Evolutionary conservation across 495 filamentous ascomycete species (phyloP).

Genomic region (Trichoderma reesei): DNA sequence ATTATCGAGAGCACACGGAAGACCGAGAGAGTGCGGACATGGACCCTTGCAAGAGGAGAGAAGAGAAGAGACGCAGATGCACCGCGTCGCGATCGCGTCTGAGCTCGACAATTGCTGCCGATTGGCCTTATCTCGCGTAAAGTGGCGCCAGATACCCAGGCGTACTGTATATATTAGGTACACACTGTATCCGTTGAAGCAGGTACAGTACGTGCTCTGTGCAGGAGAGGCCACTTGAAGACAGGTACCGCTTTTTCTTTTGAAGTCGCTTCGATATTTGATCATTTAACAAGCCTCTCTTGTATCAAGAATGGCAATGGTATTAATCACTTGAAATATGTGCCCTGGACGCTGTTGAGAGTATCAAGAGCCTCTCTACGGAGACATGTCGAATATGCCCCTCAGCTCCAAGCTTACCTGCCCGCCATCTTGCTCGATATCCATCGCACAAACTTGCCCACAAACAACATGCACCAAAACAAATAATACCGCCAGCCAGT

Average conservation of each 20-base stretch:
- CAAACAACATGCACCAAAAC: constrained; percentile 3
- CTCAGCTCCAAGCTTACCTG: background rate
- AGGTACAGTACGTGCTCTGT: too few relatives aligned
- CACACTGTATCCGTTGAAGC: background rate
- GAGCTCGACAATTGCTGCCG: background rate
- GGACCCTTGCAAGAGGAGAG: background rate
- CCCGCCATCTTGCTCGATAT: background rate
- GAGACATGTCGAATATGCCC: background rate
- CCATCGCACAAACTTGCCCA: constrained; percentile 9
- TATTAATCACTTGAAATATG: too few relatives aligned
- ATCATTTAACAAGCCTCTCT: too few relatives aligned
- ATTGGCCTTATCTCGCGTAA: background rate
- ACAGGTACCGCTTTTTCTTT: background rate
- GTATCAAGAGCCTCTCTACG: background rate
- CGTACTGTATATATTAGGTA: background rate
- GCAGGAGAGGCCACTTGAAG: too few relatives aligned
- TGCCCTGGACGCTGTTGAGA: background rate
- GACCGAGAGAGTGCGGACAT: background rate
- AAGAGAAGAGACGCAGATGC: background rate
- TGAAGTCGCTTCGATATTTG: too few relatives aligned
- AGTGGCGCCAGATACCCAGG: background rate
- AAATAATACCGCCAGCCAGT: background rate
- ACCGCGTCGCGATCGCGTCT: constrained; percentile 6
- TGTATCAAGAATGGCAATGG: too few relatives aligned
- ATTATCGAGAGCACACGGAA: too few relatives aligned